A percentile compares a stretch with the other conserved stretches of the same genome.
phyloP scores from a whole-genome alignment of 371 early-diverging fungal genomes.

The Lichtheimia ramosa region DNA sequence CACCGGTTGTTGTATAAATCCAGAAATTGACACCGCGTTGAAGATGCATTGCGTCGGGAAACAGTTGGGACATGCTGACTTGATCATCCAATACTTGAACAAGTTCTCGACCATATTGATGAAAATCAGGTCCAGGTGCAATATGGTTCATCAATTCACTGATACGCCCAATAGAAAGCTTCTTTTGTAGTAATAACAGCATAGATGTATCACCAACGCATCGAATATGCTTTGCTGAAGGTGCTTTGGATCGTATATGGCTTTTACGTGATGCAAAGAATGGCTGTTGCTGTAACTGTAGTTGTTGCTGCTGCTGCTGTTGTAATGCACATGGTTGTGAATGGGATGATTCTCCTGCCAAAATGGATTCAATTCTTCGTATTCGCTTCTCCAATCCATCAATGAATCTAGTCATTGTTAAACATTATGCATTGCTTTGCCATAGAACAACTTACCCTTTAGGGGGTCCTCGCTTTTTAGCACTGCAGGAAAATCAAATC shows the following conservation, averaged over 20 bases:
- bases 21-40: conserved; percentile 29
- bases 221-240: conserved; percentile 18
- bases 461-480: conserved; percentile 37
- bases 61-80: background rate
- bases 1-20: conserved; percentile 40
- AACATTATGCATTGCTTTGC: background rate
- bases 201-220: conserved; percentile 44
- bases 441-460: conserved; percentile 21
- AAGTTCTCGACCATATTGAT: background rate
- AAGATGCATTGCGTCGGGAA: background rate
- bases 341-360: background rate
- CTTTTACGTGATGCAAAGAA: background rate
- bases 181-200: conserved; percentile 41
- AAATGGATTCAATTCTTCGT: conserved; percentile 28
- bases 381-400: conserved; percentile 50
- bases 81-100: background rate
- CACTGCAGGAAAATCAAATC: conserved; percentile 11
- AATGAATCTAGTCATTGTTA: conserved; percentile 29
- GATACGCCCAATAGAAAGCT: conserved; percentile 27
- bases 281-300: conserved; percentile 21
- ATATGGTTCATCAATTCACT: background rate
- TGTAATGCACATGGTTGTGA: background rate
- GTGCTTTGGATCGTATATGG: conserved; percentile 3
- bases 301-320: background rate
- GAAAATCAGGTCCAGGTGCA: background rate